These are phyloP conservation scores for Hymenoscyphus fructigenus DNA, from an alignment of 2,329 filamentous ascomycete species.

Conservation along the genomic window DNA sequence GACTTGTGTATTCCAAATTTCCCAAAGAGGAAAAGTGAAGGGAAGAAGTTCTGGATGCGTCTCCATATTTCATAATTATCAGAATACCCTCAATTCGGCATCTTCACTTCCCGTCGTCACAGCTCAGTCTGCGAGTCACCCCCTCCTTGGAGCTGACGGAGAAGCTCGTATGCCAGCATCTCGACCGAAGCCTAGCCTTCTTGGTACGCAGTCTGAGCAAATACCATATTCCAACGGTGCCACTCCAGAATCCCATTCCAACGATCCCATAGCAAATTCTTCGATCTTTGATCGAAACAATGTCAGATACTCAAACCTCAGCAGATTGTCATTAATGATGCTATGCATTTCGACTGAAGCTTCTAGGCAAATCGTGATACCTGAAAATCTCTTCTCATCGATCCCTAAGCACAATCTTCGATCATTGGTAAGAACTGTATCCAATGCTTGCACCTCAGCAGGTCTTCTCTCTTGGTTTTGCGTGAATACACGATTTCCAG, in stretches of 20 bases:
- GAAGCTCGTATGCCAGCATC: background rate
- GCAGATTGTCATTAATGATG: too few species aligned
- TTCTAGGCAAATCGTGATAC: background rate
- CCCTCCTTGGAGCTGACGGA: background rate
- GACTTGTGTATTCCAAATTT: background rate
- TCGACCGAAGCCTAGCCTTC: background rate
- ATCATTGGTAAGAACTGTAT: background rate
- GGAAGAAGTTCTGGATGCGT: background rate
- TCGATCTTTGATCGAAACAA: background rate
- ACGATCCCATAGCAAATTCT: too few species aligned
- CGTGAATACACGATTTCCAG: background rate
- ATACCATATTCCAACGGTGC: background rate
- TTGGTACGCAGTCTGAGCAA: background rate
- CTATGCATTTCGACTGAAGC: too few species aligned
- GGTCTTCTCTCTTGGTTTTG: background rate
- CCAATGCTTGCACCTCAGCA: background rate
- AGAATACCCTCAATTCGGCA: background rate
- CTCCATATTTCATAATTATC: background rate
- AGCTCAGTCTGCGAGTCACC: background rate
- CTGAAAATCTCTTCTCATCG: background rate
- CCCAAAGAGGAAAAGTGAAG: background rate
- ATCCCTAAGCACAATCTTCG: too few species aligned
- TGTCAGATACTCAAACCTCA: background rate
- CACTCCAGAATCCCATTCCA: background rate
- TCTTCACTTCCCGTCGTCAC: background rate